phyloP scores from a whole-genome alignment of 495 filamentous ascomycete genomes.

The Aspergillus cristatus region DNA sequence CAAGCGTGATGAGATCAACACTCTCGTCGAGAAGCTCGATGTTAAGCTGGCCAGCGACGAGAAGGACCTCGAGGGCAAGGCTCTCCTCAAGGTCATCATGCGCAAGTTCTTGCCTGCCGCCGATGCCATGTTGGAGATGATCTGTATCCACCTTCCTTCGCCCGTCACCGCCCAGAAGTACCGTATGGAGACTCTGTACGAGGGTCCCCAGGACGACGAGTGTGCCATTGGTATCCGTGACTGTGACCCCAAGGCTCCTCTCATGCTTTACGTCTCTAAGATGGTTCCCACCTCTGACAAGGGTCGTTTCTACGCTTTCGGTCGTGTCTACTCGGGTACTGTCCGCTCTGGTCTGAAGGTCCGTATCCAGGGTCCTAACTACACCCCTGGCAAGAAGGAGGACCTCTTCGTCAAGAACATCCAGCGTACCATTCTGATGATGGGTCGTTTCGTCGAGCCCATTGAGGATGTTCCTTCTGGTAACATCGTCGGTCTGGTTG shows the following conservation, averaged over 20 bases:
- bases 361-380: slow-evolving; percentile 99
- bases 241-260: slow-evolving; percentile 93
- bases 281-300: slow-evolving; percentile 99
- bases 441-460: slow-evolving; percentile 98
- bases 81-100: slow-evolving; percentile 95
- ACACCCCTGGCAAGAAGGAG: slow-evolving; percentile 94
- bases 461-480: slow-evolving; percentile 98
- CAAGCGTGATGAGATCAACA: slow-evolving; percentile 88
- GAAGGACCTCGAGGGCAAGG: slow-evolving; percentile 92
- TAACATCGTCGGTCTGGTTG: slow-evolving; percentile 98
- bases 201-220: slow-evolving; percentile 90
- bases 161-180: slow-evolving; percentile 95
- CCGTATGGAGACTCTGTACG: slow-evolving; percentile 97
- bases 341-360: slow-evolving; percentile 97
- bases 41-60: slow-evolving; percentile 83
- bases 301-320: slow-evolving; percentile 99
- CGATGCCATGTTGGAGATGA: slow-evolving; percentile 99
- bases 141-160: slow-evolving; percentile 97
- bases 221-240: slow-evolving; percentile 91
- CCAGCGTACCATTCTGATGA: slow-evolving; percentile 99
- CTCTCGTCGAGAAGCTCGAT: slow-evolving; percentile 79
- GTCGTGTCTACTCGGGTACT: slow-evolving; percentile 98
- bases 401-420: slow-evolving; percentile 99
- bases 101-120: slow-evolving; percentile 95
- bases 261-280: slow-evolving; percentile 99